Evolutionary conservation across 1,284 basidiomycete genomes (phyloP), one percentile per base, ranked within the genome.

Genomic region (Fomitopsis schrenkii): DNA sequence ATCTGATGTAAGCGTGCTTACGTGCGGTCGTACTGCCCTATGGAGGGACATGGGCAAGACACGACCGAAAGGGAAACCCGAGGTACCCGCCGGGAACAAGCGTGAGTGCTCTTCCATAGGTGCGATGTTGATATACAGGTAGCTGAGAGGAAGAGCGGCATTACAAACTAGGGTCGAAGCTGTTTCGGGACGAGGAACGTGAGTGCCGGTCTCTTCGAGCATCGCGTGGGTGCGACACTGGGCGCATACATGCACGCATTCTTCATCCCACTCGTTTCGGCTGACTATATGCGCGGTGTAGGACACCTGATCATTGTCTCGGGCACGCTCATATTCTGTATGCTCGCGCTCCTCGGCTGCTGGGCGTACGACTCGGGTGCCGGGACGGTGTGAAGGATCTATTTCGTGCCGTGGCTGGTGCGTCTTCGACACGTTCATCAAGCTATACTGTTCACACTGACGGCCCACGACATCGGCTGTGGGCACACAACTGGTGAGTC

Each of bases 381-480:
- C 62, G 26, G 54, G 9, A 64, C 67, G 33, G 69, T 71, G 3
- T 69, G 71, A 64, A 69, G 67, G 44, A 61, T 73, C 17, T 76
- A 87, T 75, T 84, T 86, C 74, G 65, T 82, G 50, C 79, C 86
- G 19, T 89, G 88, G 83, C 75, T 90, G 5, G 69, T 71, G 45
- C 54, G 66, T 66, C 14, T 26, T 53, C n/a, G n/a, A n/a, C n/a
- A n/a, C n/a, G n/a, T n/a, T n/a, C n/a, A n/a, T n/a, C n/a, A n/a
- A n/a, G n/a, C n/a, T n/a, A n/a, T n/a, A n/a, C n/a, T n/a, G n/a
- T n/a, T n/a, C n/a, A n/a, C n/a, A n/a, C n/a, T n/a, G n/a, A n/a
- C n/a, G n/a, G n/a, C n/a, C n/a, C n/a, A n/a, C n/a, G n/a, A n/a
- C n/a, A n/a, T n/a, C n/a, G 17, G n/a, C 41, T 70, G 70, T 69